Base-by-base conservation (phyloP, 1,284 basidiomycete genomes). In the Pseudomicrostroma phylloplanum region DNA sequence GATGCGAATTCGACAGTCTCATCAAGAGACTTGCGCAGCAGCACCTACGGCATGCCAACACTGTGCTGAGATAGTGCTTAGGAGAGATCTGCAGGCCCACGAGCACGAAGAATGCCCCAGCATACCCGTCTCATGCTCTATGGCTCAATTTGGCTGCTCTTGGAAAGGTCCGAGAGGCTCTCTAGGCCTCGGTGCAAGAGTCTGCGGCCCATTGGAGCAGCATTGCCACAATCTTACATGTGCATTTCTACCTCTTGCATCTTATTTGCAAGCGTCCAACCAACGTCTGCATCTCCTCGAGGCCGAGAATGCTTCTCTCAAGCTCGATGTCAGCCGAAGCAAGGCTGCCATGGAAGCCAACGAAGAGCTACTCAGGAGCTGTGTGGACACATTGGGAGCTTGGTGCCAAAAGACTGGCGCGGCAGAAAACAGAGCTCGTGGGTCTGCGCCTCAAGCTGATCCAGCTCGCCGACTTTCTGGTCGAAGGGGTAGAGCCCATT, bases 201-300 rank as follows among this genome's bases (percentile, higher is more conserved):
- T 36, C 30, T 36, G 30, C 30, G 30, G 30, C 30, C 30, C 30
- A 4, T 9, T 36, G 30, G 30, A 36, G 30, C 30, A 9, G 30
- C 3, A 36, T 36, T 36, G 30, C 30, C 30, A 36, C 30, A 36
- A 36, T 19, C 6, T 15, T 4, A 17, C 13, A 54, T 73, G 71
- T 41, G 55, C 60, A 13, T 67, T 65, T 7, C 68, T 67, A 57
- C 67, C 67, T 12, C 55, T 72, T 43, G 65, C 64, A 36, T 62
- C 60, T 3, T 72, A 69, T 36, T 64, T 72, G 25, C n/a, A 17
- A 68, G 25, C 39, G 25, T 21, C n/a, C 43, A 17, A 61, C 42
- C 21, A 8, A 19, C 51, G 51, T 25, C 51, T 54, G 13, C 51
- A 54, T 6, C 21, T 13, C 21, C 51, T 54, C 51, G 51, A 54